Evolutionary conservation across 495 filamentous ascomycete species (phyloP), one percentile per base, ranked within the genome.

Genomic region (Cercophora scortea): DNA sequence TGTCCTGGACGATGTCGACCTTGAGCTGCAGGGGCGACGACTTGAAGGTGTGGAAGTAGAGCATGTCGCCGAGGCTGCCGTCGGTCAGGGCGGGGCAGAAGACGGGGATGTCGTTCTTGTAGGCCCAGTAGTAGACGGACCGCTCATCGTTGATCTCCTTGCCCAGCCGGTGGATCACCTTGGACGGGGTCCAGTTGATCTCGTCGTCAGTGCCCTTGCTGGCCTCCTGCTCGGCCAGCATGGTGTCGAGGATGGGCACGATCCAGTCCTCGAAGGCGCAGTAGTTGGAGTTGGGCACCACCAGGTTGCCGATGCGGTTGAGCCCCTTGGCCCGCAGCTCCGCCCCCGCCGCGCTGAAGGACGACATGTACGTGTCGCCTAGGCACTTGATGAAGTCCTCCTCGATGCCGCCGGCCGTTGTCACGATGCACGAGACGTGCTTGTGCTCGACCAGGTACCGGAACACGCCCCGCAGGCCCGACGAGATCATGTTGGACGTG

Each of bases 321-420:
- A 96, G 77, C 1, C 94, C 93, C 61, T 89, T 84, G 16, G 78
- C 73, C 13, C 93, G 85, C 2, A 97, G 78, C 13, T 79, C 78
- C 17, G 86, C 82, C 3, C 93, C 94, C 0, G 77, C 66, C 0
- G 86, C 82, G 45, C 71, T 74, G 73, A 97, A 97, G 8, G 85
- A 81, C 33, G 88, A 91, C 57, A 96, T 80, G 64, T 97, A 97
- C 9, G 94, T 99, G 16, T 87, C 85, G 5, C 83, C 93, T 1
- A 97, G 82, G 58, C 94, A 97, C 71, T 99, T 99, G 75, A 97
- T 97, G 42, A 99, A 77, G 64, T 97, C 93, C 67, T 99, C 93
- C 68, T 99, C 93, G 34, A 99, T 80, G 5, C 91, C 94, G n/a
- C 93, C 93, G 0, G 94, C 93, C 3, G 93, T 94, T 13, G 92